phyloP scores from a whole-genome alignment of 1,139 yeast genomes.

The Hyphopichia khmerensis region DNA sequence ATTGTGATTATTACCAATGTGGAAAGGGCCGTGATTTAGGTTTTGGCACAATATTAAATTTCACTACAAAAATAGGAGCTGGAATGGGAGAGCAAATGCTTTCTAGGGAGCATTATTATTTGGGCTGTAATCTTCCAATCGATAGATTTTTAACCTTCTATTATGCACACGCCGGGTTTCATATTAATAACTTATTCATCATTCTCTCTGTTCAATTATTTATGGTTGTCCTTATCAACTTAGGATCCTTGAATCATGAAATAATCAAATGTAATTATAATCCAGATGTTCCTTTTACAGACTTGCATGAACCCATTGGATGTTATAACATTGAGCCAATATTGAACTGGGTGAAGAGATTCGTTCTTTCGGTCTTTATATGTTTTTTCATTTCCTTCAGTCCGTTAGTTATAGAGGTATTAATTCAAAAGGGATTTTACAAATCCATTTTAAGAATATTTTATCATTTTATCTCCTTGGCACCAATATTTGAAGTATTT shows the following conservation, averaged over 20 bases:
- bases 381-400: conserved; percentile 82
- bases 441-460: conserved; percentile 59
- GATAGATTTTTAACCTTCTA: conserved; percentile 82
- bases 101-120: conserved; percentile 78
- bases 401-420: conserved; percentile 76
- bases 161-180: conserved; percentile 92
- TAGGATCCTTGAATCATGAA: conserved; percentile 67
- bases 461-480: conserved; percentile 67
- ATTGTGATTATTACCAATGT: conserved; percentile 85
- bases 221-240: conserved; percentile 61
- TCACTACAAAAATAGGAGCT: conserved; percentile 87
- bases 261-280: conserved; percentile 56
- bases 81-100: conserved; percentile 94
- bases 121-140: conserved; percentile 76
- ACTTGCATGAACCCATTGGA: conserved; percentile 63
- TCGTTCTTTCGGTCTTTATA: conserved; percentile 77
- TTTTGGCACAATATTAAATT: conserved; percentile 78
- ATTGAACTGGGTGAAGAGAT: conserved; percentile 75
- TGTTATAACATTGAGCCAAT: conserved; percentile 77
- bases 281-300: conserved; percentile 56
- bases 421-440: conserved; percentile 72
- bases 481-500: conserved; percentile 86
- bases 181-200: conserved; percentile 76
- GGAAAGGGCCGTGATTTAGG: conserved; percentile 93
- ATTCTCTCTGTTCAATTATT: conserved; percentile 73